Percentiles rank a stretch among this genome's conserved stretches.
Evolutionary conservation across 2,329 filamentous ascomycete genomes (phyloP).

Genomic region (Alternaria arborescens): DNA sequence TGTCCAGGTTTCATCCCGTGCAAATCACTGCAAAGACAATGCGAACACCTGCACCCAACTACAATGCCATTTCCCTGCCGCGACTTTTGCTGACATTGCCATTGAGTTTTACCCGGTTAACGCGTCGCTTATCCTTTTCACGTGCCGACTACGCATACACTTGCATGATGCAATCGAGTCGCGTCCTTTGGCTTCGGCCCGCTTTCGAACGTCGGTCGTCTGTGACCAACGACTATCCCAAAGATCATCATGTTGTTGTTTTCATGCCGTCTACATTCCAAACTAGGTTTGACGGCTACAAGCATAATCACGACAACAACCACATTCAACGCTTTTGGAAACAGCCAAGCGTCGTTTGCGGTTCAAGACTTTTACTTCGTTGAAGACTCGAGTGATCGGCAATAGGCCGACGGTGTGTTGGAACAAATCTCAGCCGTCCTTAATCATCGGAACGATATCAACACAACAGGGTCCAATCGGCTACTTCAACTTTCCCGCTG

Average conservation of each 20-base stretch:
- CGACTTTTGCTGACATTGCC: not conserved
- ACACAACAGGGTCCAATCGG: too few species aligned
- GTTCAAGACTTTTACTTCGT: too few species aligned
- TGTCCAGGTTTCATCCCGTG: conserved; percentile 16
- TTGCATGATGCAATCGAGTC: not conserved
- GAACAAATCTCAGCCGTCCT: too few species aligned
- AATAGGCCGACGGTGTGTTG: too few species aligned
- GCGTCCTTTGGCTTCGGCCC: not conserved
- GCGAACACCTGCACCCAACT: not conserved
- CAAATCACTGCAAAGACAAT: conserved; percentile 1
- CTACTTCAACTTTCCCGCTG: too few species aligned
- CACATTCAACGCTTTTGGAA: too few species aligned
- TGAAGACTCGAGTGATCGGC: too few species aligned
- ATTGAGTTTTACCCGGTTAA: not conserved
- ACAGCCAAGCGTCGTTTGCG: too few species aligned
- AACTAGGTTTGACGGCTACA: not conserved
- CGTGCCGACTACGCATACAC: not conserved
- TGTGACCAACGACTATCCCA: not conserved
- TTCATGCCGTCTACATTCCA: not conserved
- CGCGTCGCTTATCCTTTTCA: not conserved
- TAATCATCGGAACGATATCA: too few species aligned
- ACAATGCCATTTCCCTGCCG: not conserved
- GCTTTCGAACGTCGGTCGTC: not conserved
- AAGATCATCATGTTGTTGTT: not conserved
- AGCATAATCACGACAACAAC: not conserved